These are phyloP conservation scores for Lathyrus oleraceus DNA, from an alignment of 306 rosid species.

Conservation along the genomic window DNA sequence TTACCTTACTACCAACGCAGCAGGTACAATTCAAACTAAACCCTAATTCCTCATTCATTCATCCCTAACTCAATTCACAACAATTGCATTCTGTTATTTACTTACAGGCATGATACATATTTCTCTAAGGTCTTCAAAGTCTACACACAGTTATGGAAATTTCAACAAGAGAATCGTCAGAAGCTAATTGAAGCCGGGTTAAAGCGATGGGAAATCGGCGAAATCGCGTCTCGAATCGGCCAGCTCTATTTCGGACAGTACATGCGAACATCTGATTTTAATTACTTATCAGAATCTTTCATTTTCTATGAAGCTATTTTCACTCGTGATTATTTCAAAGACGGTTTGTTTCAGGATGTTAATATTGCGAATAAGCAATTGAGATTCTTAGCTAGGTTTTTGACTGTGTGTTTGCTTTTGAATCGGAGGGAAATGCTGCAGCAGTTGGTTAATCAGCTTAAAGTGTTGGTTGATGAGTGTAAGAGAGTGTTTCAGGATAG, in stretches of 20 bases:
- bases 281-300: constrained; percentile 75
- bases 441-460: constrained; percentile 74
- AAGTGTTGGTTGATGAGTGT: constrained; percentile 75
- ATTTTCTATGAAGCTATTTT: constrained; percentile 87
- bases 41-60: constrained; percentile 19
- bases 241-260: constrained; percentile 91
- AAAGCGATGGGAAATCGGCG: constrained; percentile 86
- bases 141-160: constrained; percentile 91
- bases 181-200: constrained; percentile 86
- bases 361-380: constrained; percentile 75
- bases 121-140: constrained; percentile 91
- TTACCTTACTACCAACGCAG: constrained; percentile 74
- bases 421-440: constrained; percentile 77
- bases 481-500: constrained; percentile 87
- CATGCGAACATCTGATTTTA: constrained; percentile 87
- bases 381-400: constrained; percentile 81
- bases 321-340: constrained; percentile 88
- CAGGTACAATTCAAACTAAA: constrained; percentile 40
- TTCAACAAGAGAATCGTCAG: constrained; percentile 91
- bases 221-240: constrained; percentile 92
- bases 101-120: constrained; percentile 71
- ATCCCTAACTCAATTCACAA: not conserved
- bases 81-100: not conserved
- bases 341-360: constrained; percentile 74
- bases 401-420: constrained; percentile 74